These are phyloP conservation scores for Apiospora hydei DNA, from an alignment of 2,329 filamentous ascomycete species.

Conservation along the genomic window DNA sequence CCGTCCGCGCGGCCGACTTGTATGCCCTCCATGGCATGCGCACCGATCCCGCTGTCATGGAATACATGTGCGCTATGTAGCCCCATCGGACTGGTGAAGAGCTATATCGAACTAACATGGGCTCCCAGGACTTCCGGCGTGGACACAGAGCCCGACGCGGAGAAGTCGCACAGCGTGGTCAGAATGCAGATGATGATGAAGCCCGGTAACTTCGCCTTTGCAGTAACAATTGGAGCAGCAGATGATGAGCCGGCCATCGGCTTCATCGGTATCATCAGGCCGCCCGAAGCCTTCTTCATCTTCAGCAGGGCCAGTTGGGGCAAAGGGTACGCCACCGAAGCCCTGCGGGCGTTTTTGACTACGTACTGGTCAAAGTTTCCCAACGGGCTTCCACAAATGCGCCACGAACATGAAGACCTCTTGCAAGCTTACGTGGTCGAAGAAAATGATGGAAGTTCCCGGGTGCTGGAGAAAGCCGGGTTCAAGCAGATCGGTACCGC, in stretches of 20 bases:
- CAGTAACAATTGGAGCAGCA: neutral
- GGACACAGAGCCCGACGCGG: neutral
- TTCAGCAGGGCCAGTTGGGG: slow-evolving; percentile 7
- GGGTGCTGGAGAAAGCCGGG: neutral
- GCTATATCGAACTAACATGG: neutral
- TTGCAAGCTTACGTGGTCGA: neutral
- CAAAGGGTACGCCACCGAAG: slow-evolving; percentile 22
- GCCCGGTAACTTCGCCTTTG: neutral
- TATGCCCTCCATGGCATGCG: slow-evolving; percentile 44
- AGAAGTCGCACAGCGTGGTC: slow-evolving; percentile 11
- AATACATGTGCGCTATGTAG: slow-evolving; percentile 1
- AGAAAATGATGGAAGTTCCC: neutral
- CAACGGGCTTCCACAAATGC: neutral
- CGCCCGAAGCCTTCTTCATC: slow-evolving; percentile 8
- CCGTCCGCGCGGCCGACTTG: slow-evolving; percentile 46
- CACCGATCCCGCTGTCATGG: slow-evolving; percentile 2
- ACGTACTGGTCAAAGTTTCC: slow-evolving; percentile 13
- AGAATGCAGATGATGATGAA: slow-evolving; percentile 13
- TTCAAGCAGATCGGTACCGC: slow-evolving; percentile 2
- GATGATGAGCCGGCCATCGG: neutral
- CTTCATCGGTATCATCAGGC: slow-evolving; percentile 18
- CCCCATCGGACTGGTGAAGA: no score
- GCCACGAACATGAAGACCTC: neutral
- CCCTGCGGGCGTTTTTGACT: slow-evolving; percentile 9
- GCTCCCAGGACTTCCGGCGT: slow-evolving; percentile 2